These are phyloP conservation scores for Kurtzmaniella quercitrusa DNA, from an alignment of 1,139 yeast species.

Conservation along the genomic window DNA sequence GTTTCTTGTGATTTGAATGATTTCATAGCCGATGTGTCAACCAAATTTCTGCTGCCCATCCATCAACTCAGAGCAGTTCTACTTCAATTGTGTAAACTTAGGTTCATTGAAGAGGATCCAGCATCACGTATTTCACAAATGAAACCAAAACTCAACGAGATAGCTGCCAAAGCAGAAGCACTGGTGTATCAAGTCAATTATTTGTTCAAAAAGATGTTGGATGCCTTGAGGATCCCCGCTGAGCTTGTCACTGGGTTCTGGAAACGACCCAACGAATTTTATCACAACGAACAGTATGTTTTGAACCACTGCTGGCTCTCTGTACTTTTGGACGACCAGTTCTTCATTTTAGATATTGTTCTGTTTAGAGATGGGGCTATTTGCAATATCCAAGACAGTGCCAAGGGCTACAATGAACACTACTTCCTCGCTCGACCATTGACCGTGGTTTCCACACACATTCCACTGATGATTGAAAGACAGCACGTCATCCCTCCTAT, in stretches of 20 bases:
- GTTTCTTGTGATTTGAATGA: constrained; percentile 35
- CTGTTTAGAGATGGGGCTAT: constrained; percentile 33
- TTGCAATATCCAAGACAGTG: constrained; percentile 26
- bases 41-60: constrained; percentile 34
- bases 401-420: constrained; percentile 37
- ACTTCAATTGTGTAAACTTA: constrained; percentile 38
- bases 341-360: constrained; percentile 66
- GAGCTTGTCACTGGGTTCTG: constrained; percentile 80
- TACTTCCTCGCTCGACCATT: constrained; percentile 79
- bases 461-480: constrained; percentile 71
- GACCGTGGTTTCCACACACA: constrained; percentile 75
- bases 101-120: constrained; percentile 32
- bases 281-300: constrained; percentile 49
- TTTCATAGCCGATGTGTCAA: constrained; percentile 41
- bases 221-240: constrained; percentile 64
- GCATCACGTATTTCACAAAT: constrained; percentile 31
- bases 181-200: constrained; percentile 74
- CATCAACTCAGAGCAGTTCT: constrained; percentile 37
- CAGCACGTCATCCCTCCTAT: constrained; percentile 87
- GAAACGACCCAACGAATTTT: constrained; percentile 66
- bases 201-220: constrained; percentile 69
- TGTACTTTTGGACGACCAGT: constrained; percentile 67
- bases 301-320: constrained; percentile 90
- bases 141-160: constrained; percentile 39
- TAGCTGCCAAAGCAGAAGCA: constrained; percentile 36